Base-by-base conservation (phyloP, 192 early-diverging fungal genomes). In the Backusella mclennaniae region DNA sequence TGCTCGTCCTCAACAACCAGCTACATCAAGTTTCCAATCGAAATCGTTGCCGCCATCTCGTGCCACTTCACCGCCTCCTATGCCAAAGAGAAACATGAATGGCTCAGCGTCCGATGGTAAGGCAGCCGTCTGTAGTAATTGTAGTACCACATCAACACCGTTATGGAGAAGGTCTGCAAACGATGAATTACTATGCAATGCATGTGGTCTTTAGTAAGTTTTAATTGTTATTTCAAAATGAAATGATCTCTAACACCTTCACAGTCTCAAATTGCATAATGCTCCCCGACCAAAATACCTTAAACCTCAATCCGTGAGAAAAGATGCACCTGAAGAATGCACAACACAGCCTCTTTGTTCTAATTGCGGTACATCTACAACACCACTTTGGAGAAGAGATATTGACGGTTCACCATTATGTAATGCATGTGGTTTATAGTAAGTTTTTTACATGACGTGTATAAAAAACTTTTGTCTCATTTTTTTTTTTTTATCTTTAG, bases 311-410 rank as follows among this genome's bases (percentile, higher is more conserved):
- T 88, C 91, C 3, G 86, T 89, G n/a, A 87, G 84, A 41, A 88
- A 87, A 72, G 86, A 77, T 73, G 77, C 75, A 35, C 46, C 69
- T 4, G 83, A 86, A 26, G 83, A 66, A 79, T 83, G 19, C 74
- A 26, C 21, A 36, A 79, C 66, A 81, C 85, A 71, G 35, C 84
- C 23, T 78, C 79, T 79, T 80, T 95, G 93, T 75, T 88, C 87
- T 79, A 95, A 95, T 76, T 95, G 93, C 75, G 84, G 86, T 21
- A 93, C 92, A 2, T 97, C 92, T 1, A 92, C 93, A 44, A 99
- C 98, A n/a, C 93, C 96, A 1, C 86, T 99, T 35, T 99, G 98
- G 98, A 89, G 98, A 33, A 85, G 96, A 52, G 88, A 90, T 67
- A 82, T 85, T 35, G 80, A 83, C 14, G 88, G 88, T n/a, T 78